Evolutionary conservation across 2,329 filamentous ascomycete species (phyloP), one percentile per base, ranked within the genome.

Genomic region (Arthrobotrys entomopaga): DNA sequence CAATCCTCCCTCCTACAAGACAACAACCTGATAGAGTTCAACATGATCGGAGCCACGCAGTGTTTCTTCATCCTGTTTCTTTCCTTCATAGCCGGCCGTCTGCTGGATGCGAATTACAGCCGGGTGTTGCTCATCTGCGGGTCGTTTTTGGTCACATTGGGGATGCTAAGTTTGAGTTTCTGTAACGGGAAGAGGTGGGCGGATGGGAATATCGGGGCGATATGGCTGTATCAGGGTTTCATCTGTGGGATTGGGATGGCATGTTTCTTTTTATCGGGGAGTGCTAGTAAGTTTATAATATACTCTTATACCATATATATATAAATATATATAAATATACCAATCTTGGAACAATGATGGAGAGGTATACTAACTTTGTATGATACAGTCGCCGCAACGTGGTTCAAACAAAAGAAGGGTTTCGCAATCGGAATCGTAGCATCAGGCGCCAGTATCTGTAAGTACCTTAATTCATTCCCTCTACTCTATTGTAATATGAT

Each of bases 371-470:
- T 26, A 24, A 49, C 13, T 29, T 46, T 11, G n/a, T n/a, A 10
- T 24, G 8, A 24, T 3, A 43, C 43, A 74, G 70, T 74, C 42
- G 70, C 70, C 11, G 70, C 70, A 10, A 74, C 70, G 8, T 74
- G 70, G 70, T 74, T 74, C 16, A 74, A 74, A 34, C 70, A 60
- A 38, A 74, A 67, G 70, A 74, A 74, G 34, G 70, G 70, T 0
- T 74, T 74, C 46, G 70, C 70, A 11, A 74, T 74, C 40, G 70
- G 70, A 8, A 67, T 74, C 19, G 70, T 74, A 3, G 70, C 70
- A 20, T 74, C 56, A 5, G 70, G 70, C 5, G 70, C 70, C 2
- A 74, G 70, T 52, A 46, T 74, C 34, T 74, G 70, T 74, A 64
- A 58, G 63, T 66, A 19, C n/a, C 19, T 13, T n/a, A n/a, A n/a